Conservation (phyloP, 768 basidiomycete genomes). For the Leccinum rimulosum region DNA sequence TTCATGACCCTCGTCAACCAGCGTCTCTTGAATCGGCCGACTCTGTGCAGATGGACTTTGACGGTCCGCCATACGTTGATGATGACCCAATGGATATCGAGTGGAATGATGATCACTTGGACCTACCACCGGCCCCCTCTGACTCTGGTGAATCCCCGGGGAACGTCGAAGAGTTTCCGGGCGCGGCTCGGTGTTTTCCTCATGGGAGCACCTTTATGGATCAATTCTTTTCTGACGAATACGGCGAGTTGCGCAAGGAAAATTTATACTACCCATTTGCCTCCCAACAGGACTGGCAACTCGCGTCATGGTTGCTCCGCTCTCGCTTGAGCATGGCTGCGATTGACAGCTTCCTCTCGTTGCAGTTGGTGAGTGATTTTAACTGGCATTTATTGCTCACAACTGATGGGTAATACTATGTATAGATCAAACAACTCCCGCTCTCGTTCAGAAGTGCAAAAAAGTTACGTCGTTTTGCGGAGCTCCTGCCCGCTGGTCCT, state of each 20-base stretch:
- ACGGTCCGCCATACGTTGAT: not conserved
- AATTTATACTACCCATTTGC: constrained; percentile 2
- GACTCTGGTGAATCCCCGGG: not conserved
- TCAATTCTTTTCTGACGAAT: not conserved
- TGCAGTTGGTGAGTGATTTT: not conserved
- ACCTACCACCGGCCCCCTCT: not conserved
- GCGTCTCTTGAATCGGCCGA: not conserved
- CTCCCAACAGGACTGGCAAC: constrained; percentile 3
- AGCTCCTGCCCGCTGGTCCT: not conserved
- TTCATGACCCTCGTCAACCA: not conserved
- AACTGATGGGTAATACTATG: not conserved
- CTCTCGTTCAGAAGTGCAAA: not conserved
- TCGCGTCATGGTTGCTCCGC: constrained; percentile 1
- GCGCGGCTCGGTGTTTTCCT: not conserved
- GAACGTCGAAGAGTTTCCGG: not conserved
- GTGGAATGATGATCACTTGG: not conserved
- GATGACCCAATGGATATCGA: not conserved
- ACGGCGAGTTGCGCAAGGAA: not conserved
- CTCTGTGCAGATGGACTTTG: not conserved
- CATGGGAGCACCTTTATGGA: constrained; percentile 1
- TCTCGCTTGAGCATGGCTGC: constrained; percentile 6
- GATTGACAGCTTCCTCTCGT: not conserved
- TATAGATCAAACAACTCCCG: not conserved
- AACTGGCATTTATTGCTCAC: not conserved
- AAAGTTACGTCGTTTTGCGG: not conserved